Base-by-base conservation (phyloP, 176 grass and related monocot genomes). In the Triticum monococcum region DNA sequence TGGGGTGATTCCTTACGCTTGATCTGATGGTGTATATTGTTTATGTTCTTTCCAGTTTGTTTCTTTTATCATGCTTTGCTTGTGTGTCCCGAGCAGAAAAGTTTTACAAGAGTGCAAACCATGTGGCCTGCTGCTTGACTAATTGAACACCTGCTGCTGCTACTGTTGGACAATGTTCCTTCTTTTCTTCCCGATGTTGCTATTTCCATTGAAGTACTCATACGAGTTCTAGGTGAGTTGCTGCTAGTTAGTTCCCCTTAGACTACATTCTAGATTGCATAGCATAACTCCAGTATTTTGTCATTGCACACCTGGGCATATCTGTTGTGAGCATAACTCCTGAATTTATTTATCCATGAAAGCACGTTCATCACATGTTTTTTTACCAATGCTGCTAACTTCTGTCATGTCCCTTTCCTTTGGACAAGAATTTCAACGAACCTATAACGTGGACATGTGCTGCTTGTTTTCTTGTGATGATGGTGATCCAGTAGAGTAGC, bases 381-480 rank as follows among this genome's bases (percentile, higher is more conserved):
- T 41, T 43, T 45, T 45, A 45, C 4, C 41, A 45, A 45, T 12
- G 41, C 3, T 45, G 41, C 41, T 45, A 45, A 45, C 41, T 45
- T 45, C 41, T 45, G 3, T 23, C 40, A 78, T 20, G 35, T 75
- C 59, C 60, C 80, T 41, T 11, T 41, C 40, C 40, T 41, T 40
- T 41, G 9, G 40, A 41, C 40, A 41, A 41, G 9, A 41, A 41
- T 10, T 41, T 41, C 40, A 41, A 41, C 40, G 2, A 41, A 41
- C 9, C 40, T 41, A 41, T 41, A 41, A 11, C 9, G 9, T 41
- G 40, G 40, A 11, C 40, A 41, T 81, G 35, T 68, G 33, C 30
- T 50, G 16, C 13, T 63, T 83, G 54, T 83, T 43, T 67, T 83
- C 18, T 35, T 59, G 35, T 43, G 68, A 35, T 83, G 32, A 54